Conservation (phyloP, 2,329 filamentous ascomycete genomes). For the Diplodia scrobiculata region DNA sequence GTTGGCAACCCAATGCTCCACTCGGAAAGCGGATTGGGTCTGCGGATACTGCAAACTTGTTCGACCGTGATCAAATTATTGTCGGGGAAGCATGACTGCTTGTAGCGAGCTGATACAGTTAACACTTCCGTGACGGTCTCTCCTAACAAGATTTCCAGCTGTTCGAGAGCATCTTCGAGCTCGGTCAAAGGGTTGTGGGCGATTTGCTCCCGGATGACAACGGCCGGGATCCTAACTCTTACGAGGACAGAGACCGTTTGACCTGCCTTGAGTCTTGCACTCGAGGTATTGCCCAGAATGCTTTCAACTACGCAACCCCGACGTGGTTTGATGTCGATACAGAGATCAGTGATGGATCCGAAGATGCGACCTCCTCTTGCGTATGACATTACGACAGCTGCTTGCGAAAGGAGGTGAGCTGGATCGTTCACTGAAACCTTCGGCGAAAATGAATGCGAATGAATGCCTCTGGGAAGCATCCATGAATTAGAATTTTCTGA, state of each 20-base stretch:
- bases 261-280: constrained; percentile 25
- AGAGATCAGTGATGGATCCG: constrained; percentile 28
- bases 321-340: constrained; percentile 26
- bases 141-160: constrained; percentile 32
- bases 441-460: not conserved
- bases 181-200: not conserved
- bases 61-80: constrained; percentile 39
- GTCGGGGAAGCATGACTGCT: constrained; percentile 39
- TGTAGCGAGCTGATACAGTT: constrained; percentile 39
- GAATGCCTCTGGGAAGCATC: constrained; percentile 11
- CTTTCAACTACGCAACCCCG: constrained; percentile 26
- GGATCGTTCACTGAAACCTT: constrained; percentile 12
- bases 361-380: constrained; percentile 17
- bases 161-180: constrained; percentile 29
- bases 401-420: constrained; percentile 11
- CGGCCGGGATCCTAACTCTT: constrained; percentile 26
- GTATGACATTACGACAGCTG: constrained; percentile 14
- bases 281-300: constrained; percentile 26
- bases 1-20: constrained; percentile 36
- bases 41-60: constrained; percentile 36
- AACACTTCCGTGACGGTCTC: constrained; percentile 30
- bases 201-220: not conserved
- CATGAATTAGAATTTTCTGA: not conserved
- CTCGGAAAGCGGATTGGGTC: constrained; percentile 38
- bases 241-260: constrained; percentile 29